These are phyloP conservation scores for Lindgomyces ingoldianus DNA, from an alignment of 495 filamentous ascomycete genomes.

Conservation along the genomic window DNA sequence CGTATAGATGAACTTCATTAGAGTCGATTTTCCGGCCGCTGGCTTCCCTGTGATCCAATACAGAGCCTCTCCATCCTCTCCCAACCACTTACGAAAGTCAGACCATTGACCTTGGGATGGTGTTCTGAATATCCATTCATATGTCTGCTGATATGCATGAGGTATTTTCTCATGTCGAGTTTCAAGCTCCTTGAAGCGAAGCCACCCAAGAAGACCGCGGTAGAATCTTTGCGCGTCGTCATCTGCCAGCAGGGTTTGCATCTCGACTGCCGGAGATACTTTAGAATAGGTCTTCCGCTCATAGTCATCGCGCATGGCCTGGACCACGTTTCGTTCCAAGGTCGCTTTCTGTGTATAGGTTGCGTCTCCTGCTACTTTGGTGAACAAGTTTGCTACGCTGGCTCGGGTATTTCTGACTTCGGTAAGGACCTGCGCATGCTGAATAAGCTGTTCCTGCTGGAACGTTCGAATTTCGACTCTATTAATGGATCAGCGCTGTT, in stretches of 20 bases:
- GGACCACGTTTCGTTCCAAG: constrained; percentile 2
- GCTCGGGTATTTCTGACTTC: no score
- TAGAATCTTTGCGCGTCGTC: background rate
- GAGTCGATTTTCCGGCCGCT: constrained; percentile 27
- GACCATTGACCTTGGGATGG: constrained; percentile 6
- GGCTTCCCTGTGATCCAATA: constrained; percentile 34
- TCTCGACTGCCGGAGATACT: background rate
- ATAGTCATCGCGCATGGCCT: constrained; percentile 15
- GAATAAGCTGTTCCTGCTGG: background rate
- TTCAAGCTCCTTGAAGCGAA: constrained; percentile 14
- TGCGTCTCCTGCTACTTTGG: no score
- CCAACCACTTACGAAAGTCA: constrained; percentile 9
- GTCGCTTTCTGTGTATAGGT: background rate
- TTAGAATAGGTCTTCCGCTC: background rate
- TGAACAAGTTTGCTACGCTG: no score
- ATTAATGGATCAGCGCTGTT: no score
- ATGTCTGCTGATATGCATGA: constrained; percentile 1
- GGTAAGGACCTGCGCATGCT: no score
- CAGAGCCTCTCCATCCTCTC: background rate
- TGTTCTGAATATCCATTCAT: constrained; percentile 12
- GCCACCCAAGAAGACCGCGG: constrained; percentile 3
- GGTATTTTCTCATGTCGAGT: constrained; percentile 11
- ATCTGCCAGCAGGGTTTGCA: background rate
- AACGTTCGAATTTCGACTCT: background rate
- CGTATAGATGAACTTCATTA: constrained; percentile 28